Evolutionary conservation across 139 green algal genomes (phyloP).

Genomic region (Coelastrella sp.): DNA sequence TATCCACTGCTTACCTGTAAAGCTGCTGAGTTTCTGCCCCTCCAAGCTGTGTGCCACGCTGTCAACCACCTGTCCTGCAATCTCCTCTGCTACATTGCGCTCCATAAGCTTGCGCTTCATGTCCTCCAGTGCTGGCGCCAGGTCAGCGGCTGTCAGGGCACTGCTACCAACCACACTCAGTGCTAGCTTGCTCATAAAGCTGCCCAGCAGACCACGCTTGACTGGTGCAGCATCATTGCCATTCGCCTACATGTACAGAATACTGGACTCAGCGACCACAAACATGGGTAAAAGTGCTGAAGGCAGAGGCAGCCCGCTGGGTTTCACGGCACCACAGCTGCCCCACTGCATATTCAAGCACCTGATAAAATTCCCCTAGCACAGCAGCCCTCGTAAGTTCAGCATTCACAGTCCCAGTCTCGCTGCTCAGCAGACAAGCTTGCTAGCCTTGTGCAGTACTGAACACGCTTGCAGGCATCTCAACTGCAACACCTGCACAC

Average conservation of each 20-base stretch:
- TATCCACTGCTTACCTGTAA: conserved; percentile 71
- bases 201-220: conserved; percentile 77
- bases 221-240: conserved; percentile 10
- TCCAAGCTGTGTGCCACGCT: conserved; percentile 84
- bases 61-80: conserved; percentile 76
- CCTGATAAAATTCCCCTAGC: no score
- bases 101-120: conserved; percentile 97
- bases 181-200: conserved; percentile 79
- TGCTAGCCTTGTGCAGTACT: no score
- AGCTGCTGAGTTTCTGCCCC: conserved; percentile 88
- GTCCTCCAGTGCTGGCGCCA: conserved; percentile 85
- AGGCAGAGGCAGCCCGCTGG: no score
- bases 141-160: conserved; percentile 84
- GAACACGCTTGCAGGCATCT: no score
- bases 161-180: conserved; percentile 85
- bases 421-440: no score
- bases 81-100: conserved; percentile 98
- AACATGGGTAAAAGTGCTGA: no score
- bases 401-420: no score
- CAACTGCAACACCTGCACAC: not conserved
- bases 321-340: no score
- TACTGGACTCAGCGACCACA: no score
- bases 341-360: no score
- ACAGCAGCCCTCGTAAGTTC: no score
- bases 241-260: not conserved